Evolutionary conservation across 73 alveolate genomes (phyloP).

Genomic region (Paramecium bursaria): DNA sequence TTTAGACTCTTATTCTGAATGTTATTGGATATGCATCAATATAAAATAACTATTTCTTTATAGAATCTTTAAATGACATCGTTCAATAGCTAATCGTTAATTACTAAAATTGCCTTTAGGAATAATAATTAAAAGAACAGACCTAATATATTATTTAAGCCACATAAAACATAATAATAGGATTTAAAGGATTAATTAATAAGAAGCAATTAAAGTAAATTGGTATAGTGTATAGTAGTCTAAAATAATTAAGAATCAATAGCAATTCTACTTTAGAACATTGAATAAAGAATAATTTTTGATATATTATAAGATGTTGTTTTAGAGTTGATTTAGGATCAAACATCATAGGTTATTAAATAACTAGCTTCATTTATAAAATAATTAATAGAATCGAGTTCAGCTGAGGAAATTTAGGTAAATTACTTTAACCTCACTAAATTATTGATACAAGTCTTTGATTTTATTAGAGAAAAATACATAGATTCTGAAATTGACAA

Average conservation of each 20-base stretch:
- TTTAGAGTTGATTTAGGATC: too few relatives aligned
- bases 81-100: too few relatives aligned
- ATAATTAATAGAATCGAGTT: background rate
- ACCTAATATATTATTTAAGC: too few relatives aligned
- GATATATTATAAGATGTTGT: background rate
- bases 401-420: background rate
- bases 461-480: constrained; percentile 38
- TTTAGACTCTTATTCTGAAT: too few relatives aligned
- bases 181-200: constrained; percentile 48
- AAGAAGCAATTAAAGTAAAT: constrained; percentile 13
- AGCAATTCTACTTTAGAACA: background rate
- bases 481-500: constrained; percentile 31
- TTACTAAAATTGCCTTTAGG: too few relatives aligned
- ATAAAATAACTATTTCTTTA: too few relatives aligned
- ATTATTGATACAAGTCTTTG: background rate
- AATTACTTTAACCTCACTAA: background rate
- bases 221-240: background rate
- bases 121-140: too few relatives aligned
- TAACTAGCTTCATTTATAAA: background rate
- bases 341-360: too few relatives aligned
- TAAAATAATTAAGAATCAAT: background rate
- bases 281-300: constrained; percentile 27
- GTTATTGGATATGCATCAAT: too few relatives aligned
- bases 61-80: too few relatives aligned
- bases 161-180: background rate